Base-by-base conservation (phyloP, 192 early-diverging fungal species). In the Kickxella alabastrina region DNA sequence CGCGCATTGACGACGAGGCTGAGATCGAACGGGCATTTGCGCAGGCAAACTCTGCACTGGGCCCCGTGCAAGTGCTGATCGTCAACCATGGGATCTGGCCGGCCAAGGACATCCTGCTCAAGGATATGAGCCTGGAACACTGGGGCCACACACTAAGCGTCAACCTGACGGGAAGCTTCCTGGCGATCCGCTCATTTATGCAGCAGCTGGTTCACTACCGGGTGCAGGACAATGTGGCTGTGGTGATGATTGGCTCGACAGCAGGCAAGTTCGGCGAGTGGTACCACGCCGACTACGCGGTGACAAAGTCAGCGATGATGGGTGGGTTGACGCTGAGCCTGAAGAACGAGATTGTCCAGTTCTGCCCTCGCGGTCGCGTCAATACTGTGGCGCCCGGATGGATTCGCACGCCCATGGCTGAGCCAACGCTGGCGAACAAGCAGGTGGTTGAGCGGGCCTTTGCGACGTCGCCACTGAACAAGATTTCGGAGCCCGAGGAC, bases 361-460 rank as follows among this genome's bases (percentile, higher is more conserved):
- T 77, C 19, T 79, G 80, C 52, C 77, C 77, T 10, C 49, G 54
- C 13, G 81, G 68, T 7, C 65, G 81, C 7, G 76, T 83, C 24
- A 83, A 83, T 50, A 44, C 62, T 0, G 62, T 64, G 10, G 62
- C 62, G 0, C 62, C 62, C 13, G 62, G 62, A 9, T 83, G 79
- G 82, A 81, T 81, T 44, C 70, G 79, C 34, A 83, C 82, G 23
- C 79, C 79, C 8, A 84, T 84, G 82, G 76, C 80, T 9, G 79
- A 65, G 43, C 27, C 66, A 3, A 70, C 79, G 0, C 68, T 84
- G 69, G 21, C 64, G 15, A 55, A 75, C 35, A 57, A 52, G n/a
- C 36, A 43, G 1, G 58, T 82, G 44, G 56, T 82, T 10, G 65
- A 70, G 37, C 74, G 79, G 34, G 79, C 80, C 27, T 58, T 84